Evolutionary conservation across 2,329 filamentous ascomycete species (phyloP), one percentile per base, ranked within the genome.

Genomic region (Harringtonia aguacate): DNA sequence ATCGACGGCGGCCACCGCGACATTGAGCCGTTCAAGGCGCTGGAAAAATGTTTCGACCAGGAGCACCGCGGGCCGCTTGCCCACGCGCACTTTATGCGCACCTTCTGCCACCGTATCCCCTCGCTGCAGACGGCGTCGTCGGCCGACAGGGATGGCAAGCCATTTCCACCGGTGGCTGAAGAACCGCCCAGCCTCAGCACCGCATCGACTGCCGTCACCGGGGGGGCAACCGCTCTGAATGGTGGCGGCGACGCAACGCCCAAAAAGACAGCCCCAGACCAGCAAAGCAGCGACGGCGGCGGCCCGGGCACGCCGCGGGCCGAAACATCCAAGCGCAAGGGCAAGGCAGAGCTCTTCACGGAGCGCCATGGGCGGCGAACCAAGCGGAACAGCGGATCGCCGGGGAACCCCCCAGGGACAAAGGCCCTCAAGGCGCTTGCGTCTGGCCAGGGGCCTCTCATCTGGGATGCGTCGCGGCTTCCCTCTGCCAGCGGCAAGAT

Each of bases 21-120:
- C 54, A 70, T 79, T 2, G 74, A 79, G 53, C 72, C 73, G 2
- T 81, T 79, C 60, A 81, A 79, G 52, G 73, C 75, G 0, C 55
- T 82, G 3, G 75, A 78, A 51, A 70, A 72, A 48, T 77, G 72
- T 4, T 79, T 81, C 48, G 72, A 70, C 36, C 75, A 80, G 50
- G 74, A 79, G 48, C 77, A 81, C 55, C 67, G 74, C 0, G 77
- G 77, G 0, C 67, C 70, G 24, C 65, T 71, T 35, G 64, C 70
- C 0, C 77, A 81, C 52, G 76, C 75, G 0, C 69, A 76, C 37
- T 81, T 77, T 49, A 81, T 81, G 77, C 63, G 77, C 33, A 72
- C 75, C 0, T 62, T 73, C 41, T 77, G 73, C 47, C 70, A 76
- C 44, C 69, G 67, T 40, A 74, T 71, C 53, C 51, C 57, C 4